A percentile compares a stretch with the other conserved stretches of the same genome.
Evolutionary conservation across 108 stramenopile genomes (phyloP).

Genomic region (Skeletonema potamos): DNA sequence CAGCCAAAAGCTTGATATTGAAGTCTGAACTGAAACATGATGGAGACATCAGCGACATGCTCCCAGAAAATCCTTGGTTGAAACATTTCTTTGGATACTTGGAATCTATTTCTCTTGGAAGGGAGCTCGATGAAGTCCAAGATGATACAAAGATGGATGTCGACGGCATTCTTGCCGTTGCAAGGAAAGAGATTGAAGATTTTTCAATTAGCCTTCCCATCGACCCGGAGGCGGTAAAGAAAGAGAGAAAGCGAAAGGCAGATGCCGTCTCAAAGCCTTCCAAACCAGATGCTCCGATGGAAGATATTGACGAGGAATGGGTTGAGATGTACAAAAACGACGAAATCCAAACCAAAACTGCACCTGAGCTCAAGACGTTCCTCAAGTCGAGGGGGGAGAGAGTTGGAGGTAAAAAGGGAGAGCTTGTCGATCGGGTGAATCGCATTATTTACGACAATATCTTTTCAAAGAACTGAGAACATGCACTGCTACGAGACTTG

Average conservation of each 20-base stretch:
- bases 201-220: conserved; percentile 54
- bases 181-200: conserved; percentile 50
- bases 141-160: conserved; percentile 48
- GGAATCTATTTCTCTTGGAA: conserved; percentile 61
- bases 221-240: conserved; percentile 34
- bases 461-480: neutral
- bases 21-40: conserved; percentile 46
- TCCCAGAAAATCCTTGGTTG: conserved; percentile 65
- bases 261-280: neutral
- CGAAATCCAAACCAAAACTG: conserved; percentile 41
- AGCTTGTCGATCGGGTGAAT: conserved; percentile 56
- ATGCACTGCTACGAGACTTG: neutral
- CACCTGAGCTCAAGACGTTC: conserved; percentile 56
- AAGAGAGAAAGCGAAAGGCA: conserved; percentile 45
- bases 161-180: conserved; percentile 38
- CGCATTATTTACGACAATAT: conserved; percentile 19
- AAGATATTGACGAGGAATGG: conserved; percentile 63
- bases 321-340: conserved; percentile 44
- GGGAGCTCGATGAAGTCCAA: conserved; percentile 31
- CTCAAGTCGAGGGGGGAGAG: conserved; percentile 63
- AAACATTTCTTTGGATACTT: conserved; percentile 67
- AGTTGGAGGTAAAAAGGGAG: conserved; percentile 58
- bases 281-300: conserved; percentile 9
- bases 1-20: conserved; percentile 57
- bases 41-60: conserved; percentile 40